Base-by-base conservation (phyloP, 805 yeast genomes). In the Myxozyma melibiosi region DNA sequence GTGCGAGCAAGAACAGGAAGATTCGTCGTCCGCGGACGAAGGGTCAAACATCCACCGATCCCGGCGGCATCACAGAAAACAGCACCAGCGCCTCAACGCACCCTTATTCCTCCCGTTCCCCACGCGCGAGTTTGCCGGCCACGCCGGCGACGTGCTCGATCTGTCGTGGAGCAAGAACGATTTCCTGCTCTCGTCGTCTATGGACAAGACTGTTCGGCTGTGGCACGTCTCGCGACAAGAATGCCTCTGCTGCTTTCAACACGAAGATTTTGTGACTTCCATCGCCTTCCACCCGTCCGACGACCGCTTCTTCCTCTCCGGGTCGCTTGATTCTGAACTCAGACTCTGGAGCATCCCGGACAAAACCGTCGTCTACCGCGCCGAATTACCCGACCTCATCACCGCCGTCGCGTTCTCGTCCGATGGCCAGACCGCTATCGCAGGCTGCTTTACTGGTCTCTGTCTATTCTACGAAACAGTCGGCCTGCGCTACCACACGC, bases 281-380 rank as follows among this genome's bases (percentile, higher is more conserved):
- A 87, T 87, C 2, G 80, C 78, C 49, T 91, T 91, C 70, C 96
- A 88, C 67, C 95, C 94, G 0, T 74, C 74, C 1, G 97, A 91
- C 71, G 97, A 91, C 68, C 72, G 97, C 24, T 91, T 91, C 68
- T 89, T 91, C 69, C 69, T 86, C 2, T 84, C 90, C 62, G 92
- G 96, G 4, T 86, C 92, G 50, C 74, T 90, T 61, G 96, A 90
- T 66, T 85, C 86, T 57, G 76, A 80, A 22, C 77, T 88, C 16
- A 73, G 95, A 54, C 70, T 91, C n/a, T 89, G 96, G 95, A 86
- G 92, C 0, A 84, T 91, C 27, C 75, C 90, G 45, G 97, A 91
- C 55, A 76, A 78, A 35, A 79, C 79, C 43, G 84, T 86, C 3
- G 78, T 85, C 7, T 86, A 74, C 67, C 78, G 82, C 62, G 76